These are phyloP conservation scores for Talinum fruticosum DNA, from an alignment of 148 eudicot genomes.

Conservation along the genomic window DNA sequence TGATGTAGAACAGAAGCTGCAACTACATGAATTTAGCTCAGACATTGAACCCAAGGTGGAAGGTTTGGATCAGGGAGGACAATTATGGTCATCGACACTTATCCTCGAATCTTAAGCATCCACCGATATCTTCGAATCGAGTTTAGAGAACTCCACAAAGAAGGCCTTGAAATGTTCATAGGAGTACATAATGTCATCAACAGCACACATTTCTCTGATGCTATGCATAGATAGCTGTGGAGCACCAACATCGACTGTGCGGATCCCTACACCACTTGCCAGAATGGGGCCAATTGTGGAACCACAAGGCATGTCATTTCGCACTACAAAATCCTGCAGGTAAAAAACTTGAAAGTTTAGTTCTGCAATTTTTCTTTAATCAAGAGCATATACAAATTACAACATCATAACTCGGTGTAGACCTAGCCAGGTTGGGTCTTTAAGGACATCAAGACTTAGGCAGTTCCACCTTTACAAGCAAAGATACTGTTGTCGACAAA, in stretches of 20 bases:
- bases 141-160: constrained; percentile 58
- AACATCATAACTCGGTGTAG: background rate
- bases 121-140: constrained; percentile 69
- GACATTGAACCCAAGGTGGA: too few species aligned
- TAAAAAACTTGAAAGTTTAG: background rate
- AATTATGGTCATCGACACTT: background rate
- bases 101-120: constrained; percentile 36
- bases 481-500: too few species aligned
- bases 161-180: constrained; percentile 85
- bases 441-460: too few species aligned
- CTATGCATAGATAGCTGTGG: constrained; percentile 99
- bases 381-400: background rate
- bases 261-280: constrained; percentile 95
- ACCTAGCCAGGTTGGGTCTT: too few species aligned
- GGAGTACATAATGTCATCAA: constrained; percentile 79
- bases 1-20: too few species aligned
- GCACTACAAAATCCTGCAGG: constrained; percentile 83
- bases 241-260: constrained; percentile 92
- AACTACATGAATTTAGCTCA: too few species aligned
- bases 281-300: constrained; percentile 96
- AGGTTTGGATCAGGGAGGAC: too few species aligned
- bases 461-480: too few species aligned
- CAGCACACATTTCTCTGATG: constrained; percentile 98
- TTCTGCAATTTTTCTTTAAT: background rate
- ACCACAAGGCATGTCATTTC: constrained; percentile 94